These are phyloP conservation scores for Phytophthora pistaciae DNA, from an alignment of 352 stramenopile genomes.

Conservation along the genomic window DNA sequence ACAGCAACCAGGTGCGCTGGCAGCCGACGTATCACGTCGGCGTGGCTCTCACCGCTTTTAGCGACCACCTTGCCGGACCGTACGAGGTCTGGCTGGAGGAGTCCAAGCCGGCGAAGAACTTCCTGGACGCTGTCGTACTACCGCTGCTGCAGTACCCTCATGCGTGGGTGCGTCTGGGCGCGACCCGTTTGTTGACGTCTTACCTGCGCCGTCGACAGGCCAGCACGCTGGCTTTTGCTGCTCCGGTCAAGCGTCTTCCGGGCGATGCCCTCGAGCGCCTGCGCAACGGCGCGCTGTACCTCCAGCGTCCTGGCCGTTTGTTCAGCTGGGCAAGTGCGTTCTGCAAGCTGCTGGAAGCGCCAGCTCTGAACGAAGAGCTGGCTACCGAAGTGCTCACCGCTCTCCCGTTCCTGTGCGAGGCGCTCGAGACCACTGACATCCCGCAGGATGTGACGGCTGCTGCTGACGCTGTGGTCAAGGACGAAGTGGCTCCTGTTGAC, in stretches of 20 bases:
- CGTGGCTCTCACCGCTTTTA: constrained; percentile 69
- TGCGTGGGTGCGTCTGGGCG: constrained; percentile 71
- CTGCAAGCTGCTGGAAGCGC: constrained; percentile 77
- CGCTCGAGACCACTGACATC: constrained; percentile 64
- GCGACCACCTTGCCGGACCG: constrained; percentile 60
- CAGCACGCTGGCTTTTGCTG: constrained; percentile 50
- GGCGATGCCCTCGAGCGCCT: constrained; percentile 31
- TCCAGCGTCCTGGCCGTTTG: constrained; percentile 64
- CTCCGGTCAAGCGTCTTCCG: constrained; percentile 40
- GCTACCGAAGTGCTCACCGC: constrained; percentile 64
- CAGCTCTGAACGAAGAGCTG: constrained; percentile 58
- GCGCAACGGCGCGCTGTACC: constrained; percentile 49
- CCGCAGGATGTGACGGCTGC: constrained; percentile 66
- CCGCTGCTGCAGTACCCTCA: constrained; percentile 82
- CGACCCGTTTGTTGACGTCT: constrained; percentile 66
- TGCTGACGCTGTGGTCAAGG: constrained; percentile 23
- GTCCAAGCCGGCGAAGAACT: constrained; percentile 28
- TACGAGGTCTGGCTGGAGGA: constrained; percentile 74
- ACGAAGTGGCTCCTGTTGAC: constrained; percentile 26
- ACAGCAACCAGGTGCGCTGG: constrained; percentile 65
- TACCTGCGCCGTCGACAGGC: constrained; percentile 67
- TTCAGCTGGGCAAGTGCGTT: constrained; percentile 68
- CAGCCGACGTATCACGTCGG: constrained; percentile 72
- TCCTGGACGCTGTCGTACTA: constrained; percentile 63
- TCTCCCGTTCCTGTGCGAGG: constrained; percentile 70